These are phyloP conservation scores for Lolium multiflorum DNA, from an alignment of 176 grass and related monocot species.

Conservation along the genomic window DNA sequence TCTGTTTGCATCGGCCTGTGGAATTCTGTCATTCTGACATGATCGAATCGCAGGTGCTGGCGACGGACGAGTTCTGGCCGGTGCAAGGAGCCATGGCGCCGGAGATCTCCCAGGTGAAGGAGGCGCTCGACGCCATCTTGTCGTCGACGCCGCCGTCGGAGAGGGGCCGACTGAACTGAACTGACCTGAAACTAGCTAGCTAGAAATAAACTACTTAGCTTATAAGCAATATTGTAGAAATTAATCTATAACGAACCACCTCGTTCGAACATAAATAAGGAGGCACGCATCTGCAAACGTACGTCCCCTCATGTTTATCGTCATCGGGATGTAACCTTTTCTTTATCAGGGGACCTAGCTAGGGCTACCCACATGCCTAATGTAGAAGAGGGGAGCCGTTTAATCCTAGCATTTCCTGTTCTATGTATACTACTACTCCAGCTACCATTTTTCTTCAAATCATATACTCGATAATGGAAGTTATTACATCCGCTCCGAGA, in stretches of 20 bases:
- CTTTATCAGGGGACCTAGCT: not conserved
- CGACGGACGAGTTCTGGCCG: constrained; percentile 96
- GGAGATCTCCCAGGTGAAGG: constrained; percentile 79
- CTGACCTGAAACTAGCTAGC: not conserved
- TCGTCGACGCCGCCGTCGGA: constrained; percentile 54
- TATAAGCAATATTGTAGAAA: not conserved
- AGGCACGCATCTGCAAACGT: constrained; percentile 46
- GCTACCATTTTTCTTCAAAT: no score
- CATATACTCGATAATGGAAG: no score
- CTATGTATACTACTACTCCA: no score
- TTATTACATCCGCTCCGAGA: no score
- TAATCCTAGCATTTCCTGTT: not conserved
- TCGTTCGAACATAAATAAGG: constrained; percentile 60
- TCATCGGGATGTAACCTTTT: constrained; percentile 14
- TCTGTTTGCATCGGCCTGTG: not conserved
- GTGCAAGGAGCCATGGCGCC: constrained; percentile 71
- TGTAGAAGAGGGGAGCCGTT: constrained; percentile 10
- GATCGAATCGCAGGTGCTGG: constrained; percentile 62
- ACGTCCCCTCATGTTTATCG: constrained; percentile 19
- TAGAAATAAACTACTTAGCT: not conserved
- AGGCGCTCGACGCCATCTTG: constrained; percentile 91
- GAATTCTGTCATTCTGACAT: not conserved
- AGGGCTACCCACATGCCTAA: not conserved
- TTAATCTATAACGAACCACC: constrained; percentile 48
- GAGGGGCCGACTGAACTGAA: constrained; percentile 27